Evolutionary conservation across 805 yeast species (phyloP).

Genomic region (Trichomonascus vanleenenianus): DNA sequence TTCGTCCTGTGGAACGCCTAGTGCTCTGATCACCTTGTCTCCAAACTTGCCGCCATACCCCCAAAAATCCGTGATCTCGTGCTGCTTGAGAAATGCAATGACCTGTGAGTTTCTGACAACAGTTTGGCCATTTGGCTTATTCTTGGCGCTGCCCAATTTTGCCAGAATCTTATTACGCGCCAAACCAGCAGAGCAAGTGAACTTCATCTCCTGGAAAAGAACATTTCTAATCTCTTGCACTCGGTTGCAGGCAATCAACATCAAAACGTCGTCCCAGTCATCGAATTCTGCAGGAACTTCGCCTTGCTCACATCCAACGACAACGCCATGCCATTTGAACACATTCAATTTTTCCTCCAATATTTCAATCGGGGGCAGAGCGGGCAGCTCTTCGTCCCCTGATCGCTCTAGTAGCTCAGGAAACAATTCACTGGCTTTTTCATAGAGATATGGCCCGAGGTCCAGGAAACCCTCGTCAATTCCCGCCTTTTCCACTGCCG

Average conservation of each 20-base stretch:
- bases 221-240: constrained; percentile 45
- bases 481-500: constrained; percentile 82
- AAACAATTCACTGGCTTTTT: constrained; percentile 34
- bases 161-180: constrained; percentile 71
- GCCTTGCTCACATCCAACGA: constrained; percentile 9
- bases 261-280: constrained; percentile 80
- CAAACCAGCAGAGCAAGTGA: constrained; percentile 86
- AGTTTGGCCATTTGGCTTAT: constrained; percentile 84
- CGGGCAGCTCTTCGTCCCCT: constrained; percentile 34
- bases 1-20: constrained; percentile 40
- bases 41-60: constrained; percentile 91
- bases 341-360: neutral
- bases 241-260: constrained; percentile 57
- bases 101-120: constrained; percentile 47
- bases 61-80: constrained; percentile 69
- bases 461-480: constrained; percentile 91
- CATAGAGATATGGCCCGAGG: constrained; percentile 57
- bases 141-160: constrained; percentile 77
- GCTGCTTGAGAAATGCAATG: constrained; percentile 46
- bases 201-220: constrained; percentile 52
- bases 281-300: constrained; percentile 16
- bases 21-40: constrained; percentile 39
- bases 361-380: constrained; percentile 29
- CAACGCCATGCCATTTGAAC: constrained; percentile 20
- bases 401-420: constrained; percentile 36